Base-by-base conservation (phyloP, 176 grass and related monocot species). In the Cenchrus purpureus region DNA sequence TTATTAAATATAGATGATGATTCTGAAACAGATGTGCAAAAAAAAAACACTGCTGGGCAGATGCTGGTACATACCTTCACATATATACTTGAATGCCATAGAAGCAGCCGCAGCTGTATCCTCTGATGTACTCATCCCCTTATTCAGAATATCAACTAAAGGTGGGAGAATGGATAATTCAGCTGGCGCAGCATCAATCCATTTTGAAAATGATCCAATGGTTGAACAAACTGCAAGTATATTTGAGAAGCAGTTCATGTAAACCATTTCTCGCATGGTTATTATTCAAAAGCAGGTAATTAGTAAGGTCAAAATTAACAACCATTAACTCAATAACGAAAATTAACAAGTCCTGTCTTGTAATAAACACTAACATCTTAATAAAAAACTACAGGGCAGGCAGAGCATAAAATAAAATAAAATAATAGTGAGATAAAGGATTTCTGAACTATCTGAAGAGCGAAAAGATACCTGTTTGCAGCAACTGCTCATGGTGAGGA, bases 31-130 rank as follows among this genome's bases (percentile, higher is more conserved):
- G 28, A 85, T 61, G 66, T 31, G 15, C 40, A 12, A 82, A 46
- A 31, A 59, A 60, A 87, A 87, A 5, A 76, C 37, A 44, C 28
- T 34, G 42, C 14, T 40, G 71, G 82, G 31, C 16, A 85, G 29
- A 86, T 74, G 66, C 22, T 20, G 42, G 86, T 78, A 50, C 52
- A 51, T 94, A 99, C 97, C 97, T 99, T 99, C 97, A 92, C 97
- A 99, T 92, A 99, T 96, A 87, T 96, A 92, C 81, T 99, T 99
- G 79, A 96, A 99, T 87, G 97, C 84, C 86, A 99, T 53, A 87
- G 91, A 94, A 80, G 93, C 91, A 55, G 97, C 91, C 74, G 91
- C 88, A 78, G 93, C 97, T 78, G 83, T 90, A 78, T 94, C 93
- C 79, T 96, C 93, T 55, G 97, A 99, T 79, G 88, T 88, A 50